Evolutionary conservation across 495 filamentous ascomycete species (phyloP).

Genomic region (Neurospora sp.): DNA sequence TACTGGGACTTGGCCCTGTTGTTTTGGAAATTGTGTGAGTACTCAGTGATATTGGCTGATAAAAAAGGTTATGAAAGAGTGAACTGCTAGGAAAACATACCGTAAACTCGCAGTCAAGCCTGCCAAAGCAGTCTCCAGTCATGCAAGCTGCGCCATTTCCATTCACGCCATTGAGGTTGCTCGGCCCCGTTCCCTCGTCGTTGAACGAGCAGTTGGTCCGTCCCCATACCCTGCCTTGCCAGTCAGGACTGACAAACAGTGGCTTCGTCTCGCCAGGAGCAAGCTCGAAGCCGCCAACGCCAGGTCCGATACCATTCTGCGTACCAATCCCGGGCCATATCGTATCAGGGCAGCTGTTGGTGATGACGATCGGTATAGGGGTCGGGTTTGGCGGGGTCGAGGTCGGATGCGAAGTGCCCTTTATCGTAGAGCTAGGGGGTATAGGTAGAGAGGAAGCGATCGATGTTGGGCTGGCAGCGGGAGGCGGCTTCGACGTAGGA

Average conservation of each 20-base stretch:
- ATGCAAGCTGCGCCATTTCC: conserved; percentile 49
- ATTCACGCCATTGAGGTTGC: conserved; percentile 41
- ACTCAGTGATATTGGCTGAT: background rate
- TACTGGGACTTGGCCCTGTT: conserved; percentile 51
- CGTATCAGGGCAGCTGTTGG: conserved; percentile 55
- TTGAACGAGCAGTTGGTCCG: conserved; percentile 73
- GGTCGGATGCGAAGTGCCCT: background rate
- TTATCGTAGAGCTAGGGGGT: background rate
- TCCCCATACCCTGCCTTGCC: conserved; percentile 74
- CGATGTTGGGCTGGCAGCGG: background rate
- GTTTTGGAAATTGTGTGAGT: background rate
- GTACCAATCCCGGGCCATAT: conserved; percentile 65
- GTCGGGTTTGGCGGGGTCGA: conserved; percentile 10
- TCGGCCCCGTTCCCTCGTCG: conserved; percentile 42
- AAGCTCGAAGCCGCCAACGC: conserved; percentile 54
- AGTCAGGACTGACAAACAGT: conserved; percentile 53
- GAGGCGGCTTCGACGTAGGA: background rate
- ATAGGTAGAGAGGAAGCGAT: background rate
- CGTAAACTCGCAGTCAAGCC: conserved; percentile 51
- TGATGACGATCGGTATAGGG: conserved; percentile 42
- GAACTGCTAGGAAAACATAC: conserved; percentile 31
- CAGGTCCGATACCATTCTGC: conserved; percentile 53
- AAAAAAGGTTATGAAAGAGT: background rate
- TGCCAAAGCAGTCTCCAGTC: conserved; percentile 65
- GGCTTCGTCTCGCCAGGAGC: conserved; percentile 35